These are phyloP conservation scores for Fraxinus excelsior DNA, from an alignment of 257 asterid species.

Conservation along the genomic window DNA sequence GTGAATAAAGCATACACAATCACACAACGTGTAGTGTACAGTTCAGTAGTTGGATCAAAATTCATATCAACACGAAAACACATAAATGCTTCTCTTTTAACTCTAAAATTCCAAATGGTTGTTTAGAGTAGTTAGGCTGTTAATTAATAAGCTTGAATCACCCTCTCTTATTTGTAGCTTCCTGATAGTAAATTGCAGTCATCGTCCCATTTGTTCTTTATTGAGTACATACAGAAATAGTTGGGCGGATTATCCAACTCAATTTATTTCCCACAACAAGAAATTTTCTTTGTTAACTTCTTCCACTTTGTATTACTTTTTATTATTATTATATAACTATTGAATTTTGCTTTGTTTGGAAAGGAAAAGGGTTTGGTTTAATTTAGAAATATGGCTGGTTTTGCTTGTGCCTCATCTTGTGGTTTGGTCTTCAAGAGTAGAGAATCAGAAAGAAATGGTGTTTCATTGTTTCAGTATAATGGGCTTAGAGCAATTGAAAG, in stretches of 20 bases:
- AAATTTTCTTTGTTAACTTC: conserved; percentile 44
- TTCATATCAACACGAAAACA: too few relatives aligned
- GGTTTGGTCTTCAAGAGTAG: conserved; percentile 37
- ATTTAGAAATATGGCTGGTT: conserved; percentile 44
- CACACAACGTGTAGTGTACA: too few relatives aligned
- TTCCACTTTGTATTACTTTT: conserved; percentile 21
- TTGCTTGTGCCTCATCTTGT: conserved; percentile 44
- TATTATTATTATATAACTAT: conserved; percentile 17
- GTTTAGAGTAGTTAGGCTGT: not conserved
- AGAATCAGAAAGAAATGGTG: conserved; percentile 45
- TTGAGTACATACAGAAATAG: not conserved
- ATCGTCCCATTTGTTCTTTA: conserved; percentile 36
- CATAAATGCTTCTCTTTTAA: too few relatives aligned
- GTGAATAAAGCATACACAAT: too few relatives aligned
- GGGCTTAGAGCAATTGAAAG: conserved; percentile 46
- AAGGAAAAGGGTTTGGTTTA: not conserved
- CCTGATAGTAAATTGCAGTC: conserved; percentile 21
- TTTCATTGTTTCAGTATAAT: conserved; percentile 37
- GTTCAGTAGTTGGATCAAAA: too few relatives aligned
- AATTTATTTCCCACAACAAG: not conserved
- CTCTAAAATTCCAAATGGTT: not conserved
- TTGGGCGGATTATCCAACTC: conserved; percentile 45
- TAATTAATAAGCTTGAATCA: not conserved
- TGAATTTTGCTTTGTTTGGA: not conserved
- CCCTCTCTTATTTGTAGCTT: not conserved